These are phyloP conservation scores for Gaultheria prostrata DNA, from an alignment of 148 eudicot species.

Conservation along the genomic window DNA sequence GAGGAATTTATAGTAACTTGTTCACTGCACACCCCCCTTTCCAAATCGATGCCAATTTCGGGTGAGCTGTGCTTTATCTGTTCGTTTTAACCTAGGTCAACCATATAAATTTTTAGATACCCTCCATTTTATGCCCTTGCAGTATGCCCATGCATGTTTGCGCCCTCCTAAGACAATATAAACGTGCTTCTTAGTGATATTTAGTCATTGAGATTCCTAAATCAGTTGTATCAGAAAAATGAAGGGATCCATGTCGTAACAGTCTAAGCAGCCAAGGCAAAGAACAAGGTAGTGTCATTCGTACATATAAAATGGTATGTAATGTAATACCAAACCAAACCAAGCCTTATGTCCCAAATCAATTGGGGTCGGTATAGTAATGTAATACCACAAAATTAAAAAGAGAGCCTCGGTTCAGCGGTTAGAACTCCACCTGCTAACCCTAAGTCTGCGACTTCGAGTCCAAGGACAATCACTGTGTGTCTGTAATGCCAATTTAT, in stretches of 20 bases:
- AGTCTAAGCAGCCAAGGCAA: not conserved
- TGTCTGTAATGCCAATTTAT: too few species aligned
- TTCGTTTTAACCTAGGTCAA: not conserved
- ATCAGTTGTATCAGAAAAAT: not conserved
- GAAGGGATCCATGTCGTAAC: not conserved
- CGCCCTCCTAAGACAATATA: not conserved
- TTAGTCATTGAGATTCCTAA: not conserved
- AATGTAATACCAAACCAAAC: too few species aligned
- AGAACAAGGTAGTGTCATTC: not conserved
- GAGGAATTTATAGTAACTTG: slow-evolving; percentile 82
- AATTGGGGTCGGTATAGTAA: too few species aligned
- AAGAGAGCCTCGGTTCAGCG: not conserved
- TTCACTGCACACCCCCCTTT: slow-evolving; percentile 90
- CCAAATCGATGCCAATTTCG: slow-evolving; percentile 90
- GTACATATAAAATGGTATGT: not conserved
- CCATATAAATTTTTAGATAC: not conserved
- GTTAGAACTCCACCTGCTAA: not conserved
- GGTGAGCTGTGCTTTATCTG: slow-evolving; percentile 27
- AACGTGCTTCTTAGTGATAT: not conserved
- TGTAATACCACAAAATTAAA: too few species aligned
- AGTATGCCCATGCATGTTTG: not conserved
- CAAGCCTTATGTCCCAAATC: too few species aligned
- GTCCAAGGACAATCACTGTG: too few species aligned
- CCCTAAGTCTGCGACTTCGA: too few species aligned
- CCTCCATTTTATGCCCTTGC: not conserved